Evolutionary conservation across 495 filamentous ascomycete genomes (phyloP).

Genomic region (Neurospora sp.): DNA sequence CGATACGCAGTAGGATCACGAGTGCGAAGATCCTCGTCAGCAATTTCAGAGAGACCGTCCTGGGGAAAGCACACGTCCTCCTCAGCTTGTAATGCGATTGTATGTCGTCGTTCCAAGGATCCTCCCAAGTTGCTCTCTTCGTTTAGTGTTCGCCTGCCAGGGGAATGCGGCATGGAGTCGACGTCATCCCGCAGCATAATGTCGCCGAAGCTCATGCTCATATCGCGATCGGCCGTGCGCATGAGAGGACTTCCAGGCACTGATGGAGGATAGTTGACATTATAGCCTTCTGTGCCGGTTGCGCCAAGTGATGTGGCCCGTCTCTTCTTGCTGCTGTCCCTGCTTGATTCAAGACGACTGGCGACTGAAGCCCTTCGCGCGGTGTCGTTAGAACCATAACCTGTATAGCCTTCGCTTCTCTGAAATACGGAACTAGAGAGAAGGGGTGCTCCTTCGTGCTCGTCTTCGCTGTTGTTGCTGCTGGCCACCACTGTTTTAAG

Average conservation of each 20-base stretch:
- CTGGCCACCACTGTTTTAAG: slow-evolving; percentile 17
- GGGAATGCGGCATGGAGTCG: slow-evolving; percentile 19
- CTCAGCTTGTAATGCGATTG: slow-evolving; percentile 47
- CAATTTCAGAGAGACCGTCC: slow-evolving; percentile 66
- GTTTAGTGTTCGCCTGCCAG: slow-evolving; percentile 21
- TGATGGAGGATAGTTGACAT: slow-evolving; percentile 96
- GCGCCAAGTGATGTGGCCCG: slow-evolving; percentile 25
- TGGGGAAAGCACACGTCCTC: slow-evolving; percentile 92
- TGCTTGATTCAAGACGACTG: slow-evolving; percentile 33
- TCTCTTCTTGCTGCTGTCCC: slow-evolving; percentile 26
- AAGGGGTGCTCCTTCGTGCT: slow-evolving; percentile 52
- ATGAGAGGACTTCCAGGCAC: slow-evolving; percentile 67
- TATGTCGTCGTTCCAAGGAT: slow-evolving; percentile 34
- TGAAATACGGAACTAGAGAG: slow-evolving; percentile 31
- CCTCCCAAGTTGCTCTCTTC: slow-evolving; percentile 26
- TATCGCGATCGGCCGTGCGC: slow-evolving; percentile 32
- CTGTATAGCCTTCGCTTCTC: slow-evolving; percentile 18
- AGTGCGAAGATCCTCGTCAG: slow-evolving; percentile 55
- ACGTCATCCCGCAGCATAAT: slow-evolving; percentile 58
- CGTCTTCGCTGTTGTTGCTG: slow-evolving; percentile 32
- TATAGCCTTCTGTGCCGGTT: slow-evolving; percentile 41
- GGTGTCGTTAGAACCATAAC: slow-evolving; percentile 30
- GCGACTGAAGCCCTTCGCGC: slow-evolving; percentile 13
- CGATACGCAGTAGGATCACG: slow-evolving; percentile 22
- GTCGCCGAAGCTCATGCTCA: slow-evolving; percentile 65